Evolutionary conservation across 164 flowering plant genomes (phyloP).

Genomic region (Sedum album): DNA sequence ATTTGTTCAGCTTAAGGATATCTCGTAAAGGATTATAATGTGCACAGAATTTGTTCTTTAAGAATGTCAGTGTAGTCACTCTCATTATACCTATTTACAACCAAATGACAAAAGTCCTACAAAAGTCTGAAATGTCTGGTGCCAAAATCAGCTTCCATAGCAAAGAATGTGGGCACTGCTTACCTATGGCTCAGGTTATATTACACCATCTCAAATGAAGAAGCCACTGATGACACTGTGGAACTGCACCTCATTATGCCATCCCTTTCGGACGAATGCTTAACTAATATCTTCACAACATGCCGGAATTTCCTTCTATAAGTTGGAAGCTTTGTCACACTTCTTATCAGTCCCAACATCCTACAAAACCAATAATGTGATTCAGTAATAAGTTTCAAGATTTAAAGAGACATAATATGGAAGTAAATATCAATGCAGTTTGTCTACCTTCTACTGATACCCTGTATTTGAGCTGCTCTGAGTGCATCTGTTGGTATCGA

Average conservation of each 20-base stretch:
- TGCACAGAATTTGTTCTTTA: no score
- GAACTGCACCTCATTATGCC: constrained; percentile 18
- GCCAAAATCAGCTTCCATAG: no score
- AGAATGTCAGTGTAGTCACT: no score
- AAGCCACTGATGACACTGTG: constrained; percentile 12
- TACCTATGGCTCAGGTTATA: no score
- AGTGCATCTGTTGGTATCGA: constrained; percentile 49
- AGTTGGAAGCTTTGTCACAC: constrained; percentile 72
- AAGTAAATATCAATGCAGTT: background rate
- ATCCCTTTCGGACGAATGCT: constrained; percentile 26
- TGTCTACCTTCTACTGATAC: constrained; percentile 84
- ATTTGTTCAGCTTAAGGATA: no score
- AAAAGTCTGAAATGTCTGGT: background rate
- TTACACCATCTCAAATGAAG: constrained; percentile 5
- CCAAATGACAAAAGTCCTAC: background rate
- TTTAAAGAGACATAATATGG: no score
- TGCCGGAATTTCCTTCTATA: constrained; percentile 60
- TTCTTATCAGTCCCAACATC: constrained; percentile 59
- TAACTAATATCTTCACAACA: constrained; percentile 46
- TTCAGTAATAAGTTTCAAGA: no score
- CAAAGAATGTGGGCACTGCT: no score
- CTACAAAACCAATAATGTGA: constrained; percentile 30
- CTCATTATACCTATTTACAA: background rate
- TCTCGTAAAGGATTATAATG: no score
- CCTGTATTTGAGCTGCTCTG: constrained; percentile 79